Percentiles rank a stretch among this genome's conserved stretches.
phyloP scores from a whole-genome alignment of 2,329 filamentous ascomycete genomes.

The Parafenestella ontariensis region DNA sequence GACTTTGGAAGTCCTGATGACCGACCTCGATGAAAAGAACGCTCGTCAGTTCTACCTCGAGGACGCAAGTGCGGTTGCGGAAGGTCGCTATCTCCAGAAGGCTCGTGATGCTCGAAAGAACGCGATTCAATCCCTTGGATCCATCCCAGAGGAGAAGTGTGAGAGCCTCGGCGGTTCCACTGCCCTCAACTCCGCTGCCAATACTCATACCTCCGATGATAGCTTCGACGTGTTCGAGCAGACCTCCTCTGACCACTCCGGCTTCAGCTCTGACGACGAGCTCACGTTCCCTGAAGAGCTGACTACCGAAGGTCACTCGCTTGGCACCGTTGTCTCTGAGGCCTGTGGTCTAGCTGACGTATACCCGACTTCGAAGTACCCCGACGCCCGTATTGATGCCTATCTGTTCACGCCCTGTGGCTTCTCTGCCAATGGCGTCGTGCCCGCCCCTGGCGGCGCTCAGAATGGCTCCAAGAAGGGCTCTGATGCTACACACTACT shows the following conservation, averaged over 20 bases:
- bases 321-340: constrained; percentile 92
- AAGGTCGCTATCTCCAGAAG: constrained; percentile 75
- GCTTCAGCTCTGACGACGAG: constrained; percentile 64
- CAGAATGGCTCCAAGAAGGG: constrained; percentile 53
- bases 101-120: constrained; percentile 68
- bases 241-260: constrained; percentile 68
- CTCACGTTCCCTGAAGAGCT: constrained; percentile 72
- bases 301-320: constrained; percentile 90
- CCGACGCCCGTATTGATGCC: constrained; percentile 90
- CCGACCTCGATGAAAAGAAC: constrained; percentile 70
- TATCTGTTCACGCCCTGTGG: constrained; percentile 97
- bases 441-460: constrained; percentile 72
- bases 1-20: constrained; percentile 75
- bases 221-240: constrained; percentile 83
- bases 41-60: constrained; percentile 75
- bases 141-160: constrained; percentile 61
- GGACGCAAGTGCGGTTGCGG: constrained; percentile 88
- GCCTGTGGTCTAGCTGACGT: constrained; percentile 86
- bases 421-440: constrained; percentile 95
- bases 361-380: constrained; percentile 85
- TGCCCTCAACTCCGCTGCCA: constrained; percentile 50
- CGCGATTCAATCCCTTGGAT: constrained; percentile 66
- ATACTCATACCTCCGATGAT: constrained; percentile 58
- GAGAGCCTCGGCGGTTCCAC: constrained; percentile 46
- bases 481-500: constrained; percentile 72